phyloP scores from a whole-genome alignment of 2,329 filamentous ascomycete species.

The Claviceps digitariae region DNA sequence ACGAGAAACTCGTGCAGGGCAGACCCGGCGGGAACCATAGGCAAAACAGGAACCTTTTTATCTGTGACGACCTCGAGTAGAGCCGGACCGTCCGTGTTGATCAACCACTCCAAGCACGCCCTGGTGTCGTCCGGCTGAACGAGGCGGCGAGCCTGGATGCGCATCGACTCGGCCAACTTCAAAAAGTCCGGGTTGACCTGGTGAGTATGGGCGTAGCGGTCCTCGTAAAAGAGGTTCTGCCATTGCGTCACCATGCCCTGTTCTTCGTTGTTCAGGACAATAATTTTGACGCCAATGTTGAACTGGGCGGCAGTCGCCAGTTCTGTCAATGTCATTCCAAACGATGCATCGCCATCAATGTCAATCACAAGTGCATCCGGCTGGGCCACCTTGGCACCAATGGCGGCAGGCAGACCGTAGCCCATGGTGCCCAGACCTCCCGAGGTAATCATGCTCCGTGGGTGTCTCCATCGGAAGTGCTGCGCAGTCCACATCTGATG shows the following conservation, averaged over 20 bases:
- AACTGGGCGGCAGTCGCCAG: conserved; percentile 87
- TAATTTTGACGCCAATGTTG: conserved; percentile 89
- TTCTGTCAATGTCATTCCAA: conserved; percentile 96
- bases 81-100: conserved; percentile 80
- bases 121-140: conserved; percentile 64
- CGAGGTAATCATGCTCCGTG: conserved; percentile 89
- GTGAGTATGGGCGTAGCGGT: conserved; percentile 84
- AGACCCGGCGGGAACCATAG: conserved; percentile 85
- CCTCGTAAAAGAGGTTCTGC: conserved; percentile 96
- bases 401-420: conserved; percentile 84
- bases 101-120: conserved; percentile 73
- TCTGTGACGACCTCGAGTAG: conserved; percentile 87
- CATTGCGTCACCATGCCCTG: conserved; percentile 98
- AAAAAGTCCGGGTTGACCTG: conserved; percentile 93
- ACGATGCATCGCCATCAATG: conserved; percentile 95
- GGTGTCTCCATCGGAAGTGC: conserved; percentile 88
- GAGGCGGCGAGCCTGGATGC: conserved; percentile 60
- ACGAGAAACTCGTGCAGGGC: conserved; percentile 80
- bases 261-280: conserved; percentile 91
- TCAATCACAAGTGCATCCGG: conserved; percentile 77
- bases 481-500: conserved; percentile 99
- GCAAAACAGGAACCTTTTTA: conserved; percentile 84
- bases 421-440: conserved; percentile 85
- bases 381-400: conserved; percentile 71
- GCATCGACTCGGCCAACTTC: conserved; percentile 86